Evolutionary conservation across 2,329 filamentous ascomycete species (phyloP).

Genomic region (Myriosclerotinia scirpicola): DNA sequence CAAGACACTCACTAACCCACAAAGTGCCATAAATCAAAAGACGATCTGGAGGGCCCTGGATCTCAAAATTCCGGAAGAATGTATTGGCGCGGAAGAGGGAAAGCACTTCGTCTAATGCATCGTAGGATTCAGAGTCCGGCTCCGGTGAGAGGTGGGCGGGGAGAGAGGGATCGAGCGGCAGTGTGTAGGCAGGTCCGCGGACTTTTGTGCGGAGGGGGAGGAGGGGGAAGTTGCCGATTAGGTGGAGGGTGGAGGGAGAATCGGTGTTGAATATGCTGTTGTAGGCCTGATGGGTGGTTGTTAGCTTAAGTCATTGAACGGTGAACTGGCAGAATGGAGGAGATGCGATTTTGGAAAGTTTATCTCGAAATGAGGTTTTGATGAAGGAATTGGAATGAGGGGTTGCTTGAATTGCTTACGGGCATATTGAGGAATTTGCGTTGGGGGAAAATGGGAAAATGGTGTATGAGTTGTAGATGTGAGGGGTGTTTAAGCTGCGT

Average conservation of each 20-base stretch:
- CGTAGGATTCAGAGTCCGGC: slow-evolving; percentile 88
- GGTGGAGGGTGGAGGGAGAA: slow-evolving; percentile 55
- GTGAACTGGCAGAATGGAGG: not conserved
- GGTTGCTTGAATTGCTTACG: not conserved
- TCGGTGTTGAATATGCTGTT: slow-evolving; percentile 94
- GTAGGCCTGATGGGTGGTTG: slow-evolving; percentile 67
- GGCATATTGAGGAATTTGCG: slow-evolving; percentile 18
- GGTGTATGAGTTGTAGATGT: slow-evolving; percentile 10
- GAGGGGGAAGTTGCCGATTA: slow-evolving; percentile 87
- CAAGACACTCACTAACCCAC: slow-evolving; percentile 86
- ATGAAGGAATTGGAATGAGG: not conserved
- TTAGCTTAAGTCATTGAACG: not conserved
- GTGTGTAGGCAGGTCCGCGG: slow-evolving; percentile 88
- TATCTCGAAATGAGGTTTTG: not conserved
- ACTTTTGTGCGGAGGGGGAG: slow-evolving; percentile 93
- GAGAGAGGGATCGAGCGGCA: slow-evolving; percentile 57
- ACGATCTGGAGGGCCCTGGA: slow-evolving; percentile 91
- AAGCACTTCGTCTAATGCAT: slow-evolving; percentile 92
- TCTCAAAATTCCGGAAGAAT: slow-evolving; percentile 99
- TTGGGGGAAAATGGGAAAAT: not conserved
- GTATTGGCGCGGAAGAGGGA: slow-evolving; percentile 95
- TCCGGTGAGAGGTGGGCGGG: slow-evolving; percentile 59
- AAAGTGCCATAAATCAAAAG: slow-evolving; percentile 96
- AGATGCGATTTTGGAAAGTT: not conserved
- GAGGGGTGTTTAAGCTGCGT: slow-evolving; percentile 15